These are phyloP conservation scores for Croton setiger DNA, from an alignment of 441 rosid species.

Conservation along the genomic window DNA sequence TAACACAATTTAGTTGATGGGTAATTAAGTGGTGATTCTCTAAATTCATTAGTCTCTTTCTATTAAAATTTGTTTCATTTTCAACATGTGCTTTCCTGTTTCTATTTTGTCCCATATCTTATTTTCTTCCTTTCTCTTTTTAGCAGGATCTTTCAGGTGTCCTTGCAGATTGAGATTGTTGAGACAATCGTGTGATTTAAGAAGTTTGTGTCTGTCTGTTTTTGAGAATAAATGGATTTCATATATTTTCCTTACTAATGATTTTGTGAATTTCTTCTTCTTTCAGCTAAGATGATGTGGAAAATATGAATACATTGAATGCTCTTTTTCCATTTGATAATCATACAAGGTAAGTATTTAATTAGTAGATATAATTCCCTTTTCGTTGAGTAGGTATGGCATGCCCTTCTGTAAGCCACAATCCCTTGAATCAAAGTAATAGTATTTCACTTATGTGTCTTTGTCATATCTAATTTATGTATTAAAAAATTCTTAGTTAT, in stretches of 20 bases:
- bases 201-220: background rate
- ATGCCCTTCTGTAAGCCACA: slow-evolving; percentile 21
- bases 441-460: background rate
- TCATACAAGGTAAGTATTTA: background rate
- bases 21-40: background rate
- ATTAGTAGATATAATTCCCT: background rate
- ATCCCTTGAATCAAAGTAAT: background rate
- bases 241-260: background rate
- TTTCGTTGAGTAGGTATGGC: background rate
- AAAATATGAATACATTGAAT: background rate
- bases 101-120: background rate
- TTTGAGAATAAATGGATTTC: background rate
- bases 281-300: background rate
- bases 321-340: slow-evolving; percentile 9
- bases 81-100: background rate
- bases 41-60: background rate
- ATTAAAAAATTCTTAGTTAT: background rate
- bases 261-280: slow-evolving; percentile 1
- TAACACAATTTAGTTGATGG: background rate
- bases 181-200: background rate
- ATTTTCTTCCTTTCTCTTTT: background rate
- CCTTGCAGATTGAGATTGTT: background rate
- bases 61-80: background rate
- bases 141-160: background rate
- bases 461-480: background rate